Base-by-base conservation (phyloP, 768 basidiomycete species). In the Mycena latifolia region DNA sequence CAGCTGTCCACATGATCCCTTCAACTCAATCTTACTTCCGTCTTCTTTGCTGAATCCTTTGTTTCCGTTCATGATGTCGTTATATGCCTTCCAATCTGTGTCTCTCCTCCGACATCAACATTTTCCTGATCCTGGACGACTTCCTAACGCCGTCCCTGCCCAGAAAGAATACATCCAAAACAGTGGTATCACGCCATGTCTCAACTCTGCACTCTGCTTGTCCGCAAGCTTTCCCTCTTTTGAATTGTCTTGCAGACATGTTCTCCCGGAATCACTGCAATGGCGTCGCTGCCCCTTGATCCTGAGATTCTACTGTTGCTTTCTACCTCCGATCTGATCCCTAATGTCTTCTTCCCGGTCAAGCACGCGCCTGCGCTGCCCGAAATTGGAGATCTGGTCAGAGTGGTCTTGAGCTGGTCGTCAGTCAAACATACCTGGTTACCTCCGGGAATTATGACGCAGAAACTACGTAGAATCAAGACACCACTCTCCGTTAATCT, bases 201-300 rank as follows among this genome's bases (percentile, higher is more conserved):
- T n/a, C n/a, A n/a, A 43, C 41, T n/a, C 41, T n/a, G 9, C 15
- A n/a, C 15, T 17, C 37, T 8, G 37, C n/a, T 43, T 10, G 37
- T 15, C 15, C 15, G 12, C 20, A 3, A 43, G 20, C 37, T 12
- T 39, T 39, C n/a, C n/a, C n/a, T n/a, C 6, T 20, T 43, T 43
- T 20, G n/a, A 43, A 6, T n/a, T 43, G 41, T n/a, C 18, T 43
- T 17, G 8, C 37, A 8, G n/a, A 12, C 24, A 28, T 15, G 48
- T 18, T 29, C 28, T 50, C 48, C 48, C 48, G 48, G 24, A 50
- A 50, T 35, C 33, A 14, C 33, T 35, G 8, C 33, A 35, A 14
- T 29, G 48, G 18, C 48, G 29, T 27, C 48, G 48, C 22, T 50
- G 48, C 27, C 48, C 48, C 48, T 50, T 50, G 48, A 50, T 50